Evolutionary conservation across 176 grass and related monocot species (phyloP), one percentile per base, ranked within the genome.

Genomic region (Oryza rufipogon): DNA sequence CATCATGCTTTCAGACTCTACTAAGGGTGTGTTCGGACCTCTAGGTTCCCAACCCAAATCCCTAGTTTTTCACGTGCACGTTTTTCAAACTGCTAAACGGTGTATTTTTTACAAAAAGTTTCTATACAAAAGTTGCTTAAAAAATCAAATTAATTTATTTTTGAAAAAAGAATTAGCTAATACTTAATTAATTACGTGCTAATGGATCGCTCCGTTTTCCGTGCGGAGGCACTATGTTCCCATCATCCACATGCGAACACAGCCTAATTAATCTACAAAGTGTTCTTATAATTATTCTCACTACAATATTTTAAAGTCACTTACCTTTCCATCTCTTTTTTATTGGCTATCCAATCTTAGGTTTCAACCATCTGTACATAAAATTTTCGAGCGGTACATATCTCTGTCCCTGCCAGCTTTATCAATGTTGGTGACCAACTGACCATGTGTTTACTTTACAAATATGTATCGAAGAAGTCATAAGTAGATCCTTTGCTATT

Each of bases 211-310:
- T n/a, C n/a, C n/a, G n/a, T n/a, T n/a, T n/a, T n/a, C n/a, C n/a
- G n/a, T n/a, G n/a, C n/a, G n/a, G n/a, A n/a, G n/a, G n/a, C n/a
- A n/a, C n/a, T n/a, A n/a, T n/a, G n/a, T n/a, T n/a, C n/a, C n/a
- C n/a, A n/a, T n/a, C n/a, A n/a, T n/a, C n/a, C n/a, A n/a, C n/a
- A n/a, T n/a, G n/a, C n/a, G n/a, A n/a, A n/a, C n/a, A n/a, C n/a
- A n/a, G n/a, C n/a, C n/a, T n/a, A 72, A 72, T 30, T 82, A 72
- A 72, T 30, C 68, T 46, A 23, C 23, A 33, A 73, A 61, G 23
- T 63, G 16, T 61, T 64, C 14, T 45, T 3, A 73, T 13, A 61
- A 73, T 63, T 44, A 60, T 14, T 5, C 23, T 73, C 58, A 4
- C 2, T 19, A 42, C n/a, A 30, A 73, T 64, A 73, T 73, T 73